Base-by-base conservation (phyloP, 805 yeast genomes). In the Maudiozyma barnettii region DNA sequence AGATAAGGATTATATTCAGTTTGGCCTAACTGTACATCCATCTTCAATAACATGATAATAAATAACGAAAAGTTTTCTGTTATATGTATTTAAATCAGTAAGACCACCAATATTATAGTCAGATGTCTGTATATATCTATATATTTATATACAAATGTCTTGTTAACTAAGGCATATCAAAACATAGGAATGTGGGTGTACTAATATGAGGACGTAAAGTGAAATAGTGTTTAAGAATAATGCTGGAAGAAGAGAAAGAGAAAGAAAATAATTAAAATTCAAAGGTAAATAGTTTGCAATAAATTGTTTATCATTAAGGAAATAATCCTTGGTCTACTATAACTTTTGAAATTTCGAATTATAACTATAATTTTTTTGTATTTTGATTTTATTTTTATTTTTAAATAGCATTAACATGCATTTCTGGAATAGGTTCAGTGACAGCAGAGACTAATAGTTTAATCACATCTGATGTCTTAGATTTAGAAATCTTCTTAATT, bases 381-480 rank as follows among this genome's bases (percentile, higher is more conserved):
- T 26, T 26, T 26, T 26, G 10, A 9, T 26, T 4, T 23, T 23
- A 23, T 23, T 26, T 26, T 26, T 30, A 10, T 14, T 26, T 21
- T 37, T 40, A 48, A 8, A 18, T 41, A 5, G 93, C 93, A 65
- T 89, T 89, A 65, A 81, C 70, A 67, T 90, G 96, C 59, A 88
- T 72, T 63, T 82, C 86, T 39, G 95, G 93, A 45, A 76, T 78
- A 55, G 97, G 95, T 48, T 76, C 71, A 47, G 79, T 77, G 51
- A 89, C 85, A 38, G 96, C 86, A 46, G 82, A 86, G 45, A 89
- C 78, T 60, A 91, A 76, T 63, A 84, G 72, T 61, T 83, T 78
- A 51, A 85, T 80, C 42, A 91, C 96, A 22, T 71, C 74, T 4
- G 63, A 59, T 65, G 82, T 78, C 73, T 85, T 84, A 43, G 74